A percentile compares a stretch with the other conserved stretches of the same genome.
These are phyloP conservation scores for Cryptosporidium baileyi DNA, from an alignment of 169 alveolate genomes.

Conservation along the genomic window DNA sequence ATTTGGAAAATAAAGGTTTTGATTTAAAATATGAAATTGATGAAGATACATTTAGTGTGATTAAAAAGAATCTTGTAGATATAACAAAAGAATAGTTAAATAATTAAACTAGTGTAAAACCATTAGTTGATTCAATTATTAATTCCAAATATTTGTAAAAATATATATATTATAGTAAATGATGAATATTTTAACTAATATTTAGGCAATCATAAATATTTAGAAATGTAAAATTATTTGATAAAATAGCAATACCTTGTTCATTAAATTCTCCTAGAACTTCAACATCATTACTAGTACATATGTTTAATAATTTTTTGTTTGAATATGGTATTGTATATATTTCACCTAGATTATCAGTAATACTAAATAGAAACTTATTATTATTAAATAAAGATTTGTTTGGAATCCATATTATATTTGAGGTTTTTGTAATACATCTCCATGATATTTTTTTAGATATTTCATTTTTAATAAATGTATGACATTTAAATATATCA, in stretches of 20 bases:
- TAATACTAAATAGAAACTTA: constrained; percentile 1
- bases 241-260: background rate
- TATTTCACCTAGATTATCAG: constrained; percentile 34
- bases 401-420: constrained; percentile 52
- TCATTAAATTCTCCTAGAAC: background rate
- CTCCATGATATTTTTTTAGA: constrained; percentile 26
- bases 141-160: background rate
- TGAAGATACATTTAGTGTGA: constrained; percentile 19
- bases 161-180: background rate
- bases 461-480: background rate
- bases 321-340: constrained; percentile 27
- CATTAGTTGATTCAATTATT: background rate
- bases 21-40: background rate
- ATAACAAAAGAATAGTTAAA: constrained; percentile 5
- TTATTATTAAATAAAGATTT: background rate
- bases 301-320: constrained; percentile 15
- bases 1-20: constrained; percentile 1
- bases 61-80: constrained; percentile 41
- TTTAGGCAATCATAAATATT: constrained; percentile 24
- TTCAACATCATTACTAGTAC: constrained; percentile 37
- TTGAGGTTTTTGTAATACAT: constrained; percentile 13
- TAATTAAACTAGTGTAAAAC: background rate
- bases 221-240: constrained; percentile 26
- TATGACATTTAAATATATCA: background rate
- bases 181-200: background rate